Conservation (phyloP, 345 rosid species). For the Eucalyptus brandiana region DNA sequence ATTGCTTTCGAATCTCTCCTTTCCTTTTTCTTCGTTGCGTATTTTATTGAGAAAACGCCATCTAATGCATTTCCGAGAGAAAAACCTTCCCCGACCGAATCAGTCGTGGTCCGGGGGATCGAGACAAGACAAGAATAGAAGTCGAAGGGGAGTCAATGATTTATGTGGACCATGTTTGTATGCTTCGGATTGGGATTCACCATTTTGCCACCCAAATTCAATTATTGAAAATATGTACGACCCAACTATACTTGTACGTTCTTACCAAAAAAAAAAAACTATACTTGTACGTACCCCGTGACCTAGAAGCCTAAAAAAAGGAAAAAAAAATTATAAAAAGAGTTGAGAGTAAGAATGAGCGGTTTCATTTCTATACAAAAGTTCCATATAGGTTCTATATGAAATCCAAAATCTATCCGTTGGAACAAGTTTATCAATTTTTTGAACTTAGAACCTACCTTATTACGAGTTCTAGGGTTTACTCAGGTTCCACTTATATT, state of each 20-base stretch:
- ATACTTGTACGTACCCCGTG: neutral
- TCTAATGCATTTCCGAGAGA: neutral
- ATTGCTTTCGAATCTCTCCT: neutral
- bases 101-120: neutral
- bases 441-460: rapidly evolving
- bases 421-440: rapidly evolving
- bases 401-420: rapidly evolving
- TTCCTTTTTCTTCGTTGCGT: neutral
- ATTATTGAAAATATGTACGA: neutral
- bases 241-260: neutral
- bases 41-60: neutral
- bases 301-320: too few species aligned
- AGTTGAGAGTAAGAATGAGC: rapidly evolving
- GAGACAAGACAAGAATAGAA: neutral
- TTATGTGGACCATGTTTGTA: neutral
- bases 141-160: neutral
- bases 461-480: too few species aligned
- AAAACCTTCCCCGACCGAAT: neutral
- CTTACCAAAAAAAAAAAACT: neutral
- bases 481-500: too few species aligned
- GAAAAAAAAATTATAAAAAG: too few species aligned
- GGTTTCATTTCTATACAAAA: too few species aligned
- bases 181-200: neutral
- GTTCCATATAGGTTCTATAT: too few species aligned
- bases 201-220: neutral